These are phyloP conservation scores for Xylaria cubensis DNA, from an alignment of 495 filamentous ascomycete species.

Conservation along the genomic window DNA sequence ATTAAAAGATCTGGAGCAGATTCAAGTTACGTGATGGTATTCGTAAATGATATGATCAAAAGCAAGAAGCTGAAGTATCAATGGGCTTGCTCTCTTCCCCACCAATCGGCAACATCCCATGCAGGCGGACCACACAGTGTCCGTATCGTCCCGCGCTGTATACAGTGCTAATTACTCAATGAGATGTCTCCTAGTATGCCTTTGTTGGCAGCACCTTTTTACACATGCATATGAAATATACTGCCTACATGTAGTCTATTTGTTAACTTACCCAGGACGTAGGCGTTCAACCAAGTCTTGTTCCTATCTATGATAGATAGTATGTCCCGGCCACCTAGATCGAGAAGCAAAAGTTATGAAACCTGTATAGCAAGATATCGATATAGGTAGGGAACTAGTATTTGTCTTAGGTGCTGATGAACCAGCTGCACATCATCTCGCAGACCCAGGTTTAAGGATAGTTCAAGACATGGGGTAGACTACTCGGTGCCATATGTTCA, in stretches of 20 bases:
- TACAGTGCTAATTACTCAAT: constrained; percentile 5
- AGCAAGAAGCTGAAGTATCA: constrained; percentile 1
- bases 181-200: neutral
- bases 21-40: neutral
- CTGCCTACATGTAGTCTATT: neutral
- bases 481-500: neutral
- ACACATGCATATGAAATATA: neutral
- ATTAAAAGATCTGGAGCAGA: neutral
- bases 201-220: neutral
- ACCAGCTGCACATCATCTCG: constrained; percentile 14
- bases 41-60: constrained; percentile 3
- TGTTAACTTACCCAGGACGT: too few relatives aligned
- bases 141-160: too few relatives aligned
- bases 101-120: constrained; percentile 22
- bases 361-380: neutral
- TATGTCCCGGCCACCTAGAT: neutral
- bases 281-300: neutral
- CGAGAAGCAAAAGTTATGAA: neutral
- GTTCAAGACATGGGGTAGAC: neutral
- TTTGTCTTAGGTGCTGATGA: constrained; percentile 6
- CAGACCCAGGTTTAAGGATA: neutral
- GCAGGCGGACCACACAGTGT: neutral
- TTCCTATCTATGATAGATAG: neutral
- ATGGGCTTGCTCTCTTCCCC: neutral
- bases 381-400: neutral